Percentiles rank a stretch among this genome's conserved stretches.
These are phyloP conservation scores for Hapsidospora chrysogenum DNA, from an alignment of 495 filamentous ascomycete genomes.

Conservation along the genomic window DNA sequence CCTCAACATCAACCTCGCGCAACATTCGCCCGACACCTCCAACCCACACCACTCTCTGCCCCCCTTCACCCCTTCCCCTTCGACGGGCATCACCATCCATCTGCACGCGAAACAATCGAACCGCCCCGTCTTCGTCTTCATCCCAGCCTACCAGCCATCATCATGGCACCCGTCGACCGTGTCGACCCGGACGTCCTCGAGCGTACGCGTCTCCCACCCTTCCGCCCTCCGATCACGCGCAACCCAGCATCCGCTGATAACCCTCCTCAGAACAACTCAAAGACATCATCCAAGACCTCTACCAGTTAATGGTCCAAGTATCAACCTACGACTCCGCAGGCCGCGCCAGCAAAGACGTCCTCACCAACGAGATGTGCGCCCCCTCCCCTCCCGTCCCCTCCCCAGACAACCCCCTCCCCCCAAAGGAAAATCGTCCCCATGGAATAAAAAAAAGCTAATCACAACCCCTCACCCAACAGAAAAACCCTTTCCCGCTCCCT, in stretches of 20 bases:
- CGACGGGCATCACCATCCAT: too few relatives aligned
- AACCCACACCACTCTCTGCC: too few relatives aligned
- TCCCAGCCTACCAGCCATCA: background rate
- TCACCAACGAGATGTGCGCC: constrained; percentile 21
- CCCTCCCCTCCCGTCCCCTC: background rate
- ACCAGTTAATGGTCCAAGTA: constrained; percentile 59
- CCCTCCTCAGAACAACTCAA: constrained; percentile 38
- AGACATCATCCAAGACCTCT: constrained; percentile 71
- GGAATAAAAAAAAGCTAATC: too few relatives aligned
- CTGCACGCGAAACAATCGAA: background rate
- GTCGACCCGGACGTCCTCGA: constrained; percentile 27
- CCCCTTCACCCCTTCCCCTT: background rate
- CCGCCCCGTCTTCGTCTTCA: background rate
- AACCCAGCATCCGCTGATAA: constrained; percentile 2
- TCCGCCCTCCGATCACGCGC: too few relatives aligned
- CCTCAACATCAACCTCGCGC: too few relatives aligned
- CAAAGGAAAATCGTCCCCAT: too few relatives aligned
- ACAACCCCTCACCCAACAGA: constrained; percentile 3
- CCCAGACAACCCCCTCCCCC: background rate
- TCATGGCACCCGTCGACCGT: constrained; percentile 30
- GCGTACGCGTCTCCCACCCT: constrained; percentile 13
- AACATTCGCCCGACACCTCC: too few relatives aligned
- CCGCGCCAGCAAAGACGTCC: constrained; percentile 27
- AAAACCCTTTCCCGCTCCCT: constrained; percentile 14
- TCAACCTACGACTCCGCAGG: constrained; percentile 55